Conservation (phyloP, 768 basidiomycete species). For the Phylloporus sp. region DNA sequence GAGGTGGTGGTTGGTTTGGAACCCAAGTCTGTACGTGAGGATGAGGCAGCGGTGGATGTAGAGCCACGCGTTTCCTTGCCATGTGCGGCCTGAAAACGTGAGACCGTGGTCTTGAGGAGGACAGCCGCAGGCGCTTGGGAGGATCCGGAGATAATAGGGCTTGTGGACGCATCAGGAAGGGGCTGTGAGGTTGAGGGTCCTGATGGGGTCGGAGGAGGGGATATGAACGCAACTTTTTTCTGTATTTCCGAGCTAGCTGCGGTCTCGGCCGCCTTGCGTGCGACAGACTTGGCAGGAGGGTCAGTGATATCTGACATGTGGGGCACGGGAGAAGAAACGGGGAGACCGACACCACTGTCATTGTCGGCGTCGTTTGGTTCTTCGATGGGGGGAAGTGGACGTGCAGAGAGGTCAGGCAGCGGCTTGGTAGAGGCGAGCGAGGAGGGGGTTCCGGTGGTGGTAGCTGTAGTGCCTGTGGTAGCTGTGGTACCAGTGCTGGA, state of each 20-base stretch:
- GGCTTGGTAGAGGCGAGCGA: conserved; percentile 61
- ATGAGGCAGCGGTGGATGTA: conserved; percentile 55
- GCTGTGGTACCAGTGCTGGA: conserved; percentile 26
- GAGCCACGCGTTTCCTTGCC: conserved; percentile 66
- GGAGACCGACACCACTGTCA: conserved; percentile 35
- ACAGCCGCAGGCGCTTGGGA: conserved; percentile 27
- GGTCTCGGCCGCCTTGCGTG: conserved; percentile 39
- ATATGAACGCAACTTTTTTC: conserved; percentile 88
- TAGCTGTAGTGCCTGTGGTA: conserved; percentile 33
- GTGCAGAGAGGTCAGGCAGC: conserved; percentile 59
- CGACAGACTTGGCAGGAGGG: conserved; percentile 25
- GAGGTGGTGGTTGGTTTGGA: conserved; percentile 44
- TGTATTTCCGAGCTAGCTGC: conserved; percentile 44
- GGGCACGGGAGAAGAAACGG: conserved; percentile 32
- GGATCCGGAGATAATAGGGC: conserved; percentile 30
- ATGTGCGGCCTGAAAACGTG: conserved; percentile 73
- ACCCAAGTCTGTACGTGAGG: conserved; percentile 60
- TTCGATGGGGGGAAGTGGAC: conserved; percentile 47
- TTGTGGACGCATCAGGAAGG: conserved; percentile 45
- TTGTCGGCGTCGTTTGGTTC: conserved; percentile 35
- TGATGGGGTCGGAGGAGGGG: conserved; percentile 69
- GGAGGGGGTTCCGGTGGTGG: conserved; percentile 39
- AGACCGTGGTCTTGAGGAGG: conserved; percentile 60
- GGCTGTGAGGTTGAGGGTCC: conserved; percentile 46
- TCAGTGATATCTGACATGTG: conserved; percentile 18